These are phyloP conservation scores for Albatrellus ellisii DNA, from an alignment of 768 basidiomycete species.

Conservation along the genomic window DNA sequence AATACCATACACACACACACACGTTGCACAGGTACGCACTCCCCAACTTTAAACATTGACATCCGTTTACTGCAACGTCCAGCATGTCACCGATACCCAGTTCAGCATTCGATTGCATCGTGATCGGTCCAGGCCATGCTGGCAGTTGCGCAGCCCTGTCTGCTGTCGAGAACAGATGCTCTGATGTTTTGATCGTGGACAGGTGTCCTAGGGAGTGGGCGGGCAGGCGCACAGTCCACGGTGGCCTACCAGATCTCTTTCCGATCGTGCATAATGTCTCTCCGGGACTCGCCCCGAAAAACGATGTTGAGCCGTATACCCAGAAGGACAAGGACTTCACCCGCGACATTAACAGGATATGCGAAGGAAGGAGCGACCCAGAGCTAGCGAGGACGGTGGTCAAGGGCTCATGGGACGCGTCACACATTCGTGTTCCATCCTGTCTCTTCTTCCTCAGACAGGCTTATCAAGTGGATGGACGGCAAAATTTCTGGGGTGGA, in stretches of 20 bases:
- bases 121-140: conserved; percentile 56
- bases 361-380: conserved; percentile 34
- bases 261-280: conserved; percentile 37
- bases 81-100: neutral
- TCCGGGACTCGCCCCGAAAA: conserved; percentile 27
- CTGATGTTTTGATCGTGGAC: conserved; percentile 48
- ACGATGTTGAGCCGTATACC: conserved; percentile 50
- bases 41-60: too few relatives aligned
- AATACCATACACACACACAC: neutral
- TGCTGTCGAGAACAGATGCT: conserved; percentile 45
- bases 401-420: conserved; percentile 46
- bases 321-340: conserved; percentile 37
- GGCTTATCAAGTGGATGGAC: conserved; percentile 49
- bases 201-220: conserved; percentile 51
- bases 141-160: conserved; percentile 53
- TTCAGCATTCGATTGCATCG: conserved; percentile 33
- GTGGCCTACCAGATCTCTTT: conserved; percentile 45
- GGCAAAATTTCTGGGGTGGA: conserved; percentile 62
- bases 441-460: conserved; percentile 49
- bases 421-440: conserved; percentile 38
- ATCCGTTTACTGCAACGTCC: neutral
- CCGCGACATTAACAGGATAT: conserved; percentile 47
- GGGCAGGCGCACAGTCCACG: conserved; percentile 51
- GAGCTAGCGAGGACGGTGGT: conserved; percentile 39
- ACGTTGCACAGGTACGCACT: too few relatives aligned